These are phyloP conservation scores for Raphanus sativus DNA, from an alignment of 345 rosid species.

Conservation along the genomic window DNA sequence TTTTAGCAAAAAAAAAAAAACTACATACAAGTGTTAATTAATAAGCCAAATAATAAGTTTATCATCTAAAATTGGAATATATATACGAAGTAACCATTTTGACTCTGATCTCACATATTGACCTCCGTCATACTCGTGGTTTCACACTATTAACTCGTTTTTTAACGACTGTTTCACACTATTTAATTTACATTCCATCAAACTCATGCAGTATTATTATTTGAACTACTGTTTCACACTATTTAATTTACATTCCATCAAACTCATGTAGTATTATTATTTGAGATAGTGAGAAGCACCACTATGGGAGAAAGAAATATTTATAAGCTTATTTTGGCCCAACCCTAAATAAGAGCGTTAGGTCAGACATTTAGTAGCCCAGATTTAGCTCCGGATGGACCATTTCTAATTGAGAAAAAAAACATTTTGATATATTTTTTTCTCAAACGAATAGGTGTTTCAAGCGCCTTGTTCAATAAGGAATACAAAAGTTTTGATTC, in stretches of 20 bases:
- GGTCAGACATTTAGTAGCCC: neutral
- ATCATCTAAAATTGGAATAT: neutral
- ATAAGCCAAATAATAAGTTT: neutral
- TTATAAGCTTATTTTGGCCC: neutral
- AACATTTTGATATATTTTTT: neutral
- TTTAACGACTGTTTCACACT: no score
- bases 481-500: neutral
- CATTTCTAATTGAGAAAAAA: neutral
- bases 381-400: constrained; percentile 38
- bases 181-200: neutral
- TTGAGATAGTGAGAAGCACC: no score
- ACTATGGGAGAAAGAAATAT: no score
- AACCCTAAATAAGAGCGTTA: neutral
- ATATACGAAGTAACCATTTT: neutral
- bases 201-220: no score
- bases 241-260: neutral
- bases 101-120: neutral
- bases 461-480: neutral
- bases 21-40: neutral
- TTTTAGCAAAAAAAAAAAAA: neutral
- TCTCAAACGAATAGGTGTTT: neutral
- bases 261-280: no score
- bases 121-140: neutral
- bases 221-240: no score
- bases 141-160: neutral